These are phyloP conservation scores for Fraxinus anomala DNA, from an alignment of 257 asterid species.

Conservation along the genomic window DNA sequence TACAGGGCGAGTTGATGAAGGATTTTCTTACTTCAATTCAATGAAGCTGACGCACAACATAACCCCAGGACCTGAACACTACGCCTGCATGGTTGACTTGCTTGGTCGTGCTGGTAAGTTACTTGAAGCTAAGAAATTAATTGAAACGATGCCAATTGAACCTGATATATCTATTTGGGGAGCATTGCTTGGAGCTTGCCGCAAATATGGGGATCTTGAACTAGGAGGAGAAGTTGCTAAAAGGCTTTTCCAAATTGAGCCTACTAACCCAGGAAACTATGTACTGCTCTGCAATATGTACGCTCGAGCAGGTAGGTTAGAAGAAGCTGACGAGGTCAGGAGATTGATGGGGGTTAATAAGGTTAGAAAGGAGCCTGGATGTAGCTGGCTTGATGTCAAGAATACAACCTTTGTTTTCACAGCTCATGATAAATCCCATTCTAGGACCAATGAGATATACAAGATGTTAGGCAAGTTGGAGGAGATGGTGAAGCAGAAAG, in stretches of 20 bases:
- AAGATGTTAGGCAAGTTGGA: conserved; percentile 43
- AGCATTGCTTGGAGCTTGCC: conserved; percentile 54
- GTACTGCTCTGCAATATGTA: conserved; percentile 49
- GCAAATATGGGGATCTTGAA: conserved; percentile 42
- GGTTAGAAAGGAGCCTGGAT: conserved; percentile 50
- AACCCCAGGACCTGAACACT: conserved; percentile 44
- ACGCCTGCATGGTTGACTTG: conserved; percentile 56
- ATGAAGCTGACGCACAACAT: conserved; percentile 34
- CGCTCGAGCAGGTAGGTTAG: conserved; percentile 36
- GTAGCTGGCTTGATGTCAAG: conserved; percentile 54
- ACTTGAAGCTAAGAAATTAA: conserved; percentile 42
- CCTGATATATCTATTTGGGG: conserved; percentile 48
- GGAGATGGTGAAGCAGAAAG: conserved; percentile 46
- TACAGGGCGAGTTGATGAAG: conserved; percentile 46
- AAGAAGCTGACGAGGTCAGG: conserved; percentile 49
- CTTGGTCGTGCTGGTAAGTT: conserved; percentile 58
- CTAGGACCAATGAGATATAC: conserved; percentile 39
- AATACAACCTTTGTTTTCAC: conserved; percentile 45
- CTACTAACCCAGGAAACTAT: conserved; percentile 53
- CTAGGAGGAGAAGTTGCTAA: conserved; percentile 46
- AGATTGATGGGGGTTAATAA: conserved; percentile 48
- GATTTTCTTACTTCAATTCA: conserved; percentile 39
- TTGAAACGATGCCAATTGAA: conserved; percentile 46
- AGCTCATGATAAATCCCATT: conserved; percentile 48
- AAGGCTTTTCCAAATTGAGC: conserved; percentile 48